phyloP scores from a whole-genome alignment of 768 basidiomycete genomes.

The Rhizopogon roseolus region DNA sequence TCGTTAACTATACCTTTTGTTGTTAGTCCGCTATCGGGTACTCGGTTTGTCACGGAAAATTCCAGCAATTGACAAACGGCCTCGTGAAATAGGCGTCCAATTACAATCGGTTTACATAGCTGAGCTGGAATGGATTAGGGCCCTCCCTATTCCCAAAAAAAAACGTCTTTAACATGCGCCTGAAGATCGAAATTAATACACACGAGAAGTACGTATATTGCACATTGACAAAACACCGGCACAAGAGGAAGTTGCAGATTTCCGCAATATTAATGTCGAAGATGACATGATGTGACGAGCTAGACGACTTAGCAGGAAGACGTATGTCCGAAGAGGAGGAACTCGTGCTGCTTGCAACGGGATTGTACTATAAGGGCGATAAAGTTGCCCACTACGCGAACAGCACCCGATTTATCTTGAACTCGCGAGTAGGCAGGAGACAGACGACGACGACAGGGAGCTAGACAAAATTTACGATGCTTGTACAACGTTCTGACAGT shows the following conservation, averaged over 20 bases:
- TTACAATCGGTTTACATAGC: not conserved
- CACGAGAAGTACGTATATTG: not conserved
- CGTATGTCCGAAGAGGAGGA: not conserved
- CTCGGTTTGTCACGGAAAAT: constrained; percentile 3
- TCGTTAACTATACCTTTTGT: constrained; percentile 1
- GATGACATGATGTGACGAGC: not conserved
- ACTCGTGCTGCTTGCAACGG: not conserved
- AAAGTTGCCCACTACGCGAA: not conserved
- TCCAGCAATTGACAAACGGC: constrained; percentile 1
- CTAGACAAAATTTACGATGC: not conserved
- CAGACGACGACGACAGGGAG: not conserved
- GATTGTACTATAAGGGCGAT: not conserved
- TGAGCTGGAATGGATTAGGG: not conserved
- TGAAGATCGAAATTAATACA: not conserved
- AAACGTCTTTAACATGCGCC: not conserved
- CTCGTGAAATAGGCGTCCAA: not conserved
- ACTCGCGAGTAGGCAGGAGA: not conserved
- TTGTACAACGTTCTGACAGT: not conserved
- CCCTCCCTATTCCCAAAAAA: no score
- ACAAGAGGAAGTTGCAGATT: constrained; percentile 1
- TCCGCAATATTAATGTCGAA: not conserved
- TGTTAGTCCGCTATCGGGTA: not conserved
- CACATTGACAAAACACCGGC: constrained; percentile 1
- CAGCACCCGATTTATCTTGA: not conserved
- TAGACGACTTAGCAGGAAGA: not conserved